These are phyloP conservation scores for Quercus tomentella DNA, from an alignment of 331 rosid species.

Conservation along the genomic window DNA sequence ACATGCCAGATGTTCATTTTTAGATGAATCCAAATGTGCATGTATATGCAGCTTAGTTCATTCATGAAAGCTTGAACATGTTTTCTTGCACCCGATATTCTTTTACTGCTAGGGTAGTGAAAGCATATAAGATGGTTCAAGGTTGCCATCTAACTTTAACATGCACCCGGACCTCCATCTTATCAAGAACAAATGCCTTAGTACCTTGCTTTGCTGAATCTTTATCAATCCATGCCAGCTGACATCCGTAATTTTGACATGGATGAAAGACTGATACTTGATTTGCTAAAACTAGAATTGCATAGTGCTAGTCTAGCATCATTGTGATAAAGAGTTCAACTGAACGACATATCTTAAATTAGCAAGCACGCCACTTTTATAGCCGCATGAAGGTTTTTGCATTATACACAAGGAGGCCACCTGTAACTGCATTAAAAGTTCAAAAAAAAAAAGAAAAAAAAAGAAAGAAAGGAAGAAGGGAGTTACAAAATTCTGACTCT, in stretches of 20 bases:
- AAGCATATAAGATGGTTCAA: not conserved
- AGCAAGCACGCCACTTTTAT: no score
- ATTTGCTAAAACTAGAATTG: not conserved
- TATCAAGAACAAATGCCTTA: not conserved
- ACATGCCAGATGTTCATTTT: conserved; percentile 49
- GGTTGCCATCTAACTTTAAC: not conserved
- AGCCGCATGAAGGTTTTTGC: no score
- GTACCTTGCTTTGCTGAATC: not conserved
- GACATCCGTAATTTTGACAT: not conserved
- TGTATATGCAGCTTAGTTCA: not conserved
- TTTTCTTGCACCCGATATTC: not conserved
- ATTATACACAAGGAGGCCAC: no score
- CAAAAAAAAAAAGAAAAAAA: no score
- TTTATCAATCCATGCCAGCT: not conserved
- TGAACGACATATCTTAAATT: no score
- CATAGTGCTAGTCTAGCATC: not conserved
- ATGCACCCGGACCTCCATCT: not conserved
- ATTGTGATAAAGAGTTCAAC: not conserved
- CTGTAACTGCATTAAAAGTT: no score
- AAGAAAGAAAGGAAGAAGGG: no score
- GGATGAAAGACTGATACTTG: no score
- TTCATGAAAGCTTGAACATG: not conserved
- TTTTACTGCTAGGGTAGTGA: not conserved
- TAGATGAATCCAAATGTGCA: conserved; percentile 16
- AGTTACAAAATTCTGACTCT: no score